These are phyloP conservation scores for Lophium mytilinum DNA, from an alignment of 495 filamentous ascomycete genomes.

Conservation along the genomic window DNA sequence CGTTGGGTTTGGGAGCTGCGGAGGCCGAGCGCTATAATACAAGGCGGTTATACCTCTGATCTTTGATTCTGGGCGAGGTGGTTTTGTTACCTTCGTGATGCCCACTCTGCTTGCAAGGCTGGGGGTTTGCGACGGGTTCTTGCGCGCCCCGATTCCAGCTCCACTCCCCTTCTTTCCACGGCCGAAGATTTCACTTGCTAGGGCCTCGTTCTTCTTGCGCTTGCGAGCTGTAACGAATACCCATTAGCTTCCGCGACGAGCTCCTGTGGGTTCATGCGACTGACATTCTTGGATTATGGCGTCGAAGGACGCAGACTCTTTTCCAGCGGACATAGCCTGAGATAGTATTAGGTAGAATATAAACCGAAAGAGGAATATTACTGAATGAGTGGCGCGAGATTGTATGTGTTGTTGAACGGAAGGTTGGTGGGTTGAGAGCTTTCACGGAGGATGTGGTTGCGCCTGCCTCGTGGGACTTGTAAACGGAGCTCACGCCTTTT, in stretches of 20 bases:
- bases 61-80: not conserved
- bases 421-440: no score
- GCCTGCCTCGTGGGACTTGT: no score
- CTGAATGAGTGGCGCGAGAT: no score
- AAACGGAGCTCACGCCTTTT: no score
- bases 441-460: no score
- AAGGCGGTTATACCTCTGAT: not conserved
- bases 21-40: conserved; percentile 14
- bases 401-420: no score
- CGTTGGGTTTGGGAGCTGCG: conserved; percentile 14
- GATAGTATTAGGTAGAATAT: not conserved
- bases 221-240: not conserved
- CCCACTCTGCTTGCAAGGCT: not conserved
- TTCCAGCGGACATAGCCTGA: not conserved
- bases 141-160: not conserved
- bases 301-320: not conserved
- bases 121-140: not conserved
- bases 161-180: not conserved
- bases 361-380: no score
- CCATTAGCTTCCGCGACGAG: not conserved
- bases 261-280: not conserved
- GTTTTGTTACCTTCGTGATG: not conserved
- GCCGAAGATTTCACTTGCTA: not conserved
- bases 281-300: not conserved
- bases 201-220: not conserved